These are phyloP conservation scores for Zymoseptoria pseudotritici DNA, from an alignment of 2,329 filamentous ascomycete species.

Conservation along the genomic window DNA sequence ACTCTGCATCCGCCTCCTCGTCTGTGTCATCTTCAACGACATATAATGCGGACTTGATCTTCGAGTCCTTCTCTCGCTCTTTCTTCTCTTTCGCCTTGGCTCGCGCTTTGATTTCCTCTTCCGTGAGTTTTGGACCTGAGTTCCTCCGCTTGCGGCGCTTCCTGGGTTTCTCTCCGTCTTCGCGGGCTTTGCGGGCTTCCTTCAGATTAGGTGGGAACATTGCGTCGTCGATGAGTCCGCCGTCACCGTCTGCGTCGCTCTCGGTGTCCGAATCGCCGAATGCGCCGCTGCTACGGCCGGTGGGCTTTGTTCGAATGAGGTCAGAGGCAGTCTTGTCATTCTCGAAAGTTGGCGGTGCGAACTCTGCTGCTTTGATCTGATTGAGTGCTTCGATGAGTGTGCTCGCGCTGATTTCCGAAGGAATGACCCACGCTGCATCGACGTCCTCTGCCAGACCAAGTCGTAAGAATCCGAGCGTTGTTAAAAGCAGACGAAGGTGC, in stretches of 20 bases:
- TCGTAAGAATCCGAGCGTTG: constrained; percentile 62
- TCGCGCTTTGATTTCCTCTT: constrained; percentile 52
- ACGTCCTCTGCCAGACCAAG: constrained; percentile 61
- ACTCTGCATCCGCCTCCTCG: constrained; percentile 61
- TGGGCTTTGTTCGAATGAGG: constrained; percentile 66
- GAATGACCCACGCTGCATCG: constrained; percentile 72
- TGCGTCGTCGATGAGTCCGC: constrained; percentile 18
- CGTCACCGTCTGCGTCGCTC: constrained; percentile 30
- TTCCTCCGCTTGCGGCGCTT: constrained; percentile 52
- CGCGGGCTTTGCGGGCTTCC: constrained; percentile 17
- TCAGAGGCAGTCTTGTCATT: constrained; percentile 67
- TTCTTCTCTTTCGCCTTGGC: constrained; percentile 56
- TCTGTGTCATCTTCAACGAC: constrained; percentile 89
- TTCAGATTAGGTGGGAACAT: constrained; percentile 27
- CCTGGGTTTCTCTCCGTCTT: constrained; percentile 40
- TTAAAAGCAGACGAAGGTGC: constrained; percentile 77
- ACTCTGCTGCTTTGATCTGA: constrained; percentile 68
- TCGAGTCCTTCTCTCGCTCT: constrained; percentile 67
- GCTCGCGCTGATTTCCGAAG: constrained; percentile 55
- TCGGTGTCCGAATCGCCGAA: constrained; percentile 53
- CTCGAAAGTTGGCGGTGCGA: constrained; percentile 69
- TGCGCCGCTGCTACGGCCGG: constrained; percentile 42
- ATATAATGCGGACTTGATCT: constrained; percentile 77
- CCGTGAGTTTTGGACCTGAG: constrained; percentile 48
- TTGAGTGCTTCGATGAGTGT: constrained; percentile 62